phyloP scores from a whole-genome alignment of 2,329 filamentous ascomycete species.

The Didymella arachidicola region DNA sequence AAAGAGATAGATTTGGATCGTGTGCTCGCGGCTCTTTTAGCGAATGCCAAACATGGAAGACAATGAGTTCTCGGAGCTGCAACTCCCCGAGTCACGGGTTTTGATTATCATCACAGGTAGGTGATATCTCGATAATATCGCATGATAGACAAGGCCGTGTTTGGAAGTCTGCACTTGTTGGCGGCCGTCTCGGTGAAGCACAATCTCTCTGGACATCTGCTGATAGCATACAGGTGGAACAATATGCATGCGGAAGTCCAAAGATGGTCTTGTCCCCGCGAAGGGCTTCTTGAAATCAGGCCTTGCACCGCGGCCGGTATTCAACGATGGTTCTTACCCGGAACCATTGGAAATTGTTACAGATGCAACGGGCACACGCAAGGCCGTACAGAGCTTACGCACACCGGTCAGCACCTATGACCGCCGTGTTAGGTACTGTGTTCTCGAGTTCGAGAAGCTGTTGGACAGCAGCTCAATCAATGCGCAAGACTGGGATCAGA shows the following conservation, averaged over 20 bases:
- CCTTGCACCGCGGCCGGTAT: constrained; percentile 81
- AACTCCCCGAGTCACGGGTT: constrained; percentile 75
- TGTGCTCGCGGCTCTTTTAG: neutral
- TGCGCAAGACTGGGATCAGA: constrained; percentile 83
- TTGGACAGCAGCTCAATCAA: constrained; percentile 92
- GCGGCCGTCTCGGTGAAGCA: neutral
- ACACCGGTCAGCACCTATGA: constrained; percentile 83
- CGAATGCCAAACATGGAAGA: constrained; percentile 15
- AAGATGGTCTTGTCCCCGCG: constrained; percentile 77
- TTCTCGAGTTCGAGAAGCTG: constrained; percentile 83
- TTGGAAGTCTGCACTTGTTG: neutral
- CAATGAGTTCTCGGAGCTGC: constrained; percentile 35
- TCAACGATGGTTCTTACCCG: constrained; percentile 77
- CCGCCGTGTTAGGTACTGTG: constrained; percentile 81
- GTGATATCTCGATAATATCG: constrained; percentile 19
- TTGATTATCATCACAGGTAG: constrained; percentile 87
- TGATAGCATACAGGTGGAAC: constrained; percentile 63
- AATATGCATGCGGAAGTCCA: constrained; percentile 88
- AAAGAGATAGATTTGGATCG: constrained; percentile 19
- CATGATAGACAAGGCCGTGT: neutral
- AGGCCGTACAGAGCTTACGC: constrained; percentile 72
- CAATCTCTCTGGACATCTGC: neutral
- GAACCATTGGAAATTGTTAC: constrained; percentile 64
- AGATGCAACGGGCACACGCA: constrained; percentile 57
- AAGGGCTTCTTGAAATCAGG: constrained; percentile 80